Base-by-base conservation (phyloP, 2,329 filamentous ascomycete genomes). In the Lasiodiplodia sp. region DNA sequence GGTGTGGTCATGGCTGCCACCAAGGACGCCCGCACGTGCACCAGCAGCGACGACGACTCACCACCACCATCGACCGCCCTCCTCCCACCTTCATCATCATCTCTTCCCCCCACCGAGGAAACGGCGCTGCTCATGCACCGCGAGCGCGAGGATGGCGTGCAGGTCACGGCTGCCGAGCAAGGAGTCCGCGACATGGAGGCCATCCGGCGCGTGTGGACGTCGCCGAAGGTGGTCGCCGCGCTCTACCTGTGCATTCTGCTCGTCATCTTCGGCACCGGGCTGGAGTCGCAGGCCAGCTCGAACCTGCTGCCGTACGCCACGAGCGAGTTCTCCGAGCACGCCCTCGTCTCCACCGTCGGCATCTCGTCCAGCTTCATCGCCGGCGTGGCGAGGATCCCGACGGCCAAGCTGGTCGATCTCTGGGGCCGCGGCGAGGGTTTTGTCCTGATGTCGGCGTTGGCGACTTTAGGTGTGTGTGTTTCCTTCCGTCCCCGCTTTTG, bases 361-460 rank as follows among this genome's bases (percentile, higher is more conserved):
- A 75, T 77, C 40, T 72, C 75, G 7, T 70, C 74, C 2, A 72
- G 72, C 52, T 71, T 72, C 1, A 74, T 76, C 72, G 18, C 81
- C 74, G 90, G 88, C 44, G 83, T 90, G 21, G 83, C 86, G 66
- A 90, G 90, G 74, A 84, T 91, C 10, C 87, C 89, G 0, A 84
- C 90, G 71, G 89, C 90, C 63, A 92, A 91, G 77, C 81, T 91
- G 18, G 82, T 91, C 64, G 87, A 92, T 78, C 82, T 90, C 44
- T 91, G 88, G 82, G 90, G 89, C 69, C 87, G 90, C 47, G 85
- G 89, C 12, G 85, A 90, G 74, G 90, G 88, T 14, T 87, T 90
- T 72, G 77, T 84, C 25, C 68, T 90, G 40, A 87, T 86, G 73
- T 79, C 88, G 2, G 67, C 82, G 16, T 78, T 87, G 66, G 84